These are phyloP conservation scores for Candida orba DNA, from an alignment of 805 yeast species.

Conservation along the genomic window DNA sequence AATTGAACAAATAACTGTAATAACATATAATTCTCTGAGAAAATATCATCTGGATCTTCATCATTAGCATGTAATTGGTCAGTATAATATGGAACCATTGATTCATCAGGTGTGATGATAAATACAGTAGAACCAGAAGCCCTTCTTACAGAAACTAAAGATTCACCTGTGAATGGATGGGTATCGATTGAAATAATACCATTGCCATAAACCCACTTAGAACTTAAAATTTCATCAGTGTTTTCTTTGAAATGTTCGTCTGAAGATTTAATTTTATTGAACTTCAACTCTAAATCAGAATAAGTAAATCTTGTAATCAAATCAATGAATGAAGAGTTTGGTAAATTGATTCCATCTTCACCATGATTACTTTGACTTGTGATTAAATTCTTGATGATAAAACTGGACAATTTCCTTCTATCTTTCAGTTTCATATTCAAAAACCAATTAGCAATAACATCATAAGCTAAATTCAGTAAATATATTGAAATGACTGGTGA, in stretches of 20 bases:
- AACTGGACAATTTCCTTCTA: constrained; percentile 54
- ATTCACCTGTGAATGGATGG: constrained; percentile 41
- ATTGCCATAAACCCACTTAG: constrained; percentile 57
- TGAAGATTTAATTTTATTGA: constrained; percentile 22
- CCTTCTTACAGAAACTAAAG: constrained; percentile 46
- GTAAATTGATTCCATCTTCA: constrained; percentile 29
- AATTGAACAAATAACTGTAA: constrained; percentile 44
- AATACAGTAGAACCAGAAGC: constrained; percentile 59
- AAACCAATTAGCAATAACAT: constrained; percentile 66
- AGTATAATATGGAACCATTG: constrained; percentile 27
- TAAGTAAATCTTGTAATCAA: constrained; percentile 60
- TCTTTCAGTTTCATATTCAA: constrained; percentile 53
- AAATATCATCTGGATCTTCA: constrained; percentile 15
- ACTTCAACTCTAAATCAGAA: constrained; percentile 51
- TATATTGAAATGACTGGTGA: constrained; percentile 53
- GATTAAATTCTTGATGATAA: constrained; percentile 50
- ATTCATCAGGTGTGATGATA: constrained; percentile 34
- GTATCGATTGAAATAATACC: constrained; percentile 53
- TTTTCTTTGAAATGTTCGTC: constrained; percentile 22
- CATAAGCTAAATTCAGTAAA: constrained; percentile 54
- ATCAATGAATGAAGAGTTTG: constrained; percentile 59
- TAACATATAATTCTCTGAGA: constrained; percentile 40
- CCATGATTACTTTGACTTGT: constrained; percentile 31
- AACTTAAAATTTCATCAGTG: constrained; percentile 17
- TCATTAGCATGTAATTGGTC: constrained; percentile 29